Base-by-base conservation (phyloP, 2,329 filamentous ascomycete species). In the Trichophyton benhamiae region DNA sequence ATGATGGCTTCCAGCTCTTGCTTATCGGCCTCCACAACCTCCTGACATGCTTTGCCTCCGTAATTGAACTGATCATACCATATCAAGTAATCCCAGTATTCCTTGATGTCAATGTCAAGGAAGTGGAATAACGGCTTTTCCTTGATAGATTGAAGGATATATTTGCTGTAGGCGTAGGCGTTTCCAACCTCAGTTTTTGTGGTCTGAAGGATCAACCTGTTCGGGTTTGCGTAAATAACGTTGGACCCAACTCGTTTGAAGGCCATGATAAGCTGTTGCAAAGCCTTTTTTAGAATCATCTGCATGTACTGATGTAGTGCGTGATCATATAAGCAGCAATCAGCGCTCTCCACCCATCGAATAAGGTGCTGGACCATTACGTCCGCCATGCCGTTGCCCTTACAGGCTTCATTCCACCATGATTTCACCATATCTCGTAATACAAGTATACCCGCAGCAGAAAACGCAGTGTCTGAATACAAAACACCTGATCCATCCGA, bases 11-110 rank as follows among this genome's bases (percentile, higher is more conserved):
- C 88, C 13, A 97, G 81, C 2, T 83, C 81, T 71, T 96, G 91
- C 52, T 87, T 84, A 67, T 92, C 89, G 8, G 80, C 80, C 67
- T 86, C 85, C 6, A 87, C 80, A 2, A 96, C 88, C 68, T 94
- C 84, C 58, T 87, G 84, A 66, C 90, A 96, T 3, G 89, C 94
- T 70, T 95, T 95, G 63, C 94, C 94, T 61, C 94, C 95, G 69
- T 97, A 97, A 78, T 99, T 99, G 80, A 92, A 96, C 74, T 96
- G 90, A 68, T 99, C 94, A 67, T 97, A 97, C 94, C 94, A 99
- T 3, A 96, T 86, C 0, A 99, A 84, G 69, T 96, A 97, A 73
- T 99, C 94, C 94, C 94, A 99, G 74, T 96, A 99, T 72, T 99
- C 94, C 67, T 92, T 96, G 74, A 99, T 94, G 68, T 96, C 89